Base-by-base conservation (phyloP, 2,329 filamentous ascomycete genomes). In the Zymoseptoria passerinii region DNA sequence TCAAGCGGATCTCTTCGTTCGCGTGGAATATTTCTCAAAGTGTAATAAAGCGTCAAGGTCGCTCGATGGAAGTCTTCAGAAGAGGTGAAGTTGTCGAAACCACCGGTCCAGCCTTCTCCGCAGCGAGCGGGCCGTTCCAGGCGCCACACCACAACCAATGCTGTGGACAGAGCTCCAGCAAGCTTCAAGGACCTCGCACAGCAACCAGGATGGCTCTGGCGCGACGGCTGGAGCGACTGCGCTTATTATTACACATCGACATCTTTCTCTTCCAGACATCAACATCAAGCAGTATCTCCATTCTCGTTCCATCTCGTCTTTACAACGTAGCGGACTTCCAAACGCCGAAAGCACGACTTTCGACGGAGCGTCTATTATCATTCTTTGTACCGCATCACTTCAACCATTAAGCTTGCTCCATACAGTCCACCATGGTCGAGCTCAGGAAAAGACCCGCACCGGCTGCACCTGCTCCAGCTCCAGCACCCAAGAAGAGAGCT, bases 391-490 rank as follows among this genome's bases (percentile, higher is more conserved):
- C 23, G 23, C 23, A 23, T 23, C 23, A 19, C 52, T 50, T 58
- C 5, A 49, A 13, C 29, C 52, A 53, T 23, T 4, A 23, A 23
- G 28, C 28, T 58, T 49, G 55, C 40, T 55, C 2, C 35, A 5
- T 13, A 44, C 35, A 44, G 6, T 44, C 49, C 35, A 58, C 55
- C 19, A 79, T 79, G 77, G 81, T 84, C 62, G 83, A 85, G 73
- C 77, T 86, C 53, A 79, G 83, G 70, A 86, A 86, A 74, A 81
- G 83, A 71, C 83, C 84, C 71, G 78, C 81, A 52, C 78, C 79
- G 49, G 76, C 78, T 28, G 76, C 77, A 58, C 74, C 78, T 50
- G 73, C 76, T 54, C 74, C 74, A 28, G 74, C 77, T 23, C 23
- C 23, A 52, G 71, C 78, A 13, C 78, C 78, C 63, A 78, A 77